Evolutionary conservation across 192 early-diverging fungal genomes (phyloP), one percentile per base, ranked within the genome.

Genomic region (Blastocladiella britannica): DNA sequence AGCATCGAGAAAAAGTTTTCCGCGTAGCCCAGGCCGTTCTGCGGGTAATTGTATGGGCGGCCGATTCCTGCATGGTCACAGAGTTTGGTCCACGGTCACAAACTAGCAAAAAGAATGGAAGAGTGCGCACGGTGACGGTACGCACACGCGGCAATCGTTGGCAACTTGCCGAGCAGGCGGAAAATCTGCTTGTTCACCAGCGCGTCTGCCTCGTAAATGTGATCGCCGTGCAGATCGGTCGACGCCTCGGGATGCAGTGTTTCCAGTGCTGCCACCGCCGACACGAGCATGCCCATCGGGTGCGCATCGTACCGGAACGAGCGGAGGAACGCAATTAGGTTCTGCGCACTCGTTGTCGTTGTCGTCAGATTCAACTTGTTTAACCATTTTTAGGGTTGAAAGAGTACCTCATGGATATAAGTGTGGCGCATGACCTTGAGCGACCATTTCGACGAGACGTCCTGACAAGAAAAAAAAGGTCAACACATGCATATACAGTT

Each of bases 1-100:
- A 82, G 64, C 81, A 83, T 83, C 62, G 69, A 83, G 26, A 83
- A 57, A 52, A 83, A 79, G 62, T 82, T 82, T 62, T 73, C 79
- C 3, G 74, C 70, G 55, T 80, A 82, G 29, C 60, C 62, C 28
- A 81, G 62, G 22, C 69, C 69, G 58, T 76, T 73, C 28, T 56
- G 64, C 53, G 56, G 80, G 63, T 28, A 25, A 20, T 68, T 68
- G 55, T 23, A 63, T 26, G n/a, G n/a, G n/a, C n/a, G n/a, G n/a
- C n/a, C n/a, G n/a, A n/a, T n/a, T n/a, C n/a, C n/a, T n/a, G n/a
- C n/a, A n/a, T n/a, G n/a, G n/a, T n/a, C n/a, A n/a, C n/a, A n/a
- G n/a, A n/a, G n/a, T n/a, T n/a, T n/a, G n/a, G n/a, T n/a, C n/a
- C n/a, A n/a, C n/a, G n/a, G n/a, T n/a, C n/a, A n/a, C n/a, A n/a